These are phyloP conservation scores for Beauveria bassiana DNA, from an alignment of 2,329 filamentous ascomycete genomes.

Conservation along the genomic window DNA sequence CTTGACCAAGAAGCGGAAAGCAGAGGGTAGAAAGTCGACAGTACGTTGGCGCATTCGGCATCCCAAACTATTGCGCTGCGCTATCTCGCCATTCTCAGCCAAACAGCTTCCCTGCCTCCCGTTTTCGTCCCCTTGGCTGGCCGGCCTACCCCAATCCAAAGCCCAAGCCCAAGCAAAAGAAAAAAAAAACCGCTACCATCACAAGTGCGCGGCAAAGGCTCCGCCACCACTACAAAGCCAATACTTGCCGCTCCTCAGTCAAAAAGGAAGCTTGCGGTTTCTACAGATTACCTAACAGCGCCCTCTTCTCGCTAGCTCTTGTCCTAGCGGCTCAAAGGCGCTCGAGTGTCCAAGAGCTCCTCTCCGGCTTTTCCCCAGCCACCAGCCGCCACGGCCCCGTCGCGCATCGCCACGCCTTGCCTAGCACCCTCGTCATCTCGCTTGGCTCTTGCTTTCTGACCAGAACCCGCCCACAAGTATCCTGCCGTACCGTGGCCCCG, in stretches of 20 bases:
- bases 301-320: not conserved
- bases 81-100: not conserved
- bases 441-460: slow-evolving; percentile 1
- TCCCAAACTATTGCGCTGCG: not conserved
- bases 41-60: not conserved
- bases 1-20: not conserved
- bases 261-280: not conserved
- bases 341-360: not conserved
- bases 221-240: not conserved
- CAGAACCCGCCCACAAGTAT: not conserved
- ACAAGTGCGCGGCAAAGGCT: not conserved
- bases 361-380: not conserved
- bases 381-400: slow-evolving; percentile 2
- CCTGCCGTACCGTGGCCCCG: not conserved
- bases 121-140: not conserved
- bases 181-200: not conserved
- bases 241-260: not conserved
- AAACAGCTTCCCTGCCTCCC: not conserved
- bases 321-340: not conserved
- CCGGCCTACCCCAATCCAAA: not conserved
- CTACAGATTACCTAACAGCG: not conserved
- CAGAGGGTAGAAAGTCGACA: not conserved
- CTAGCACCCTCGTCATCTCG: slow-evolving; percentile 2
- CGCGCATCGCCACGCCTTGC: not conserved
- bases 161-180: not conserved